Conservation (phyloP, 2,329 filamentous ascomycete species). For the Talaromyces funiculosus region DNA sequence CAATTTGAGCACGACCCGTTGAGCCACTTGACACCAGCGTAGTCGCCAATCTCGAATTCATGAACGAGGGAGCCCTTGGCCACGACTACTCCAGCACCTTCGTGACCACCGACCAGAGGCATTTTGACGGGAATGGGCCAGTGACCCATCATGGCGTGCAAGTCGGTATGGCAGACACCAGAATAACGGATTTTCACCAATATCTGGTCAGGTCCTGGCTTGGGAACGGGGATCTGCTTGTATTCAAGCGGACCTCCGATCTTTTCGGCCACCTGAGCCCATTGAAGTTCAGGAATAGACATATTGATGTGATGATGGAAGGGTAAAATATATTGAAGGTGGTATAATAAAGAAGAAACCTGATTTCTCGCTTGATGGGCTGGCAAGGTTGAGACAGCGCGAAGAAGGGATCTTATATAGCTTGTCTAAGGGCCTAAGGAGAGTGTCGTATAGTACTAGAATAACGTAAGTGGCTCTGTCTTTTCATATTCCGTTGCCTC, state of each 20-base stretch:
- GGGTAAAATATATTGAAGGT: background rate
- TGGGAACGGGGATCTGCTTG: conserved; percentile 65
- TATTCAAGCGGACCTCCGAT: conserved; percentile 55
- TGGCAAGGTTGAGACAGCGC: background rate
- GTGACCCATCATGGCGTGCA: conserved; percentile 77
- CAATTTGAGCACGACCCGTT: conserved; percentile 81
- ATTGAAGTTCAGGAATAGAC: conserved; percentile 73
- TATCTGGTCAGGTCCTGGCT: conserved; percentile 82
- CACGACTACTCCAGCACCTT: conserved; percentile 77
- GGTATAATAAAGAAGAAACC: background rate
- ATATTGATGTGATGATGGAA: conserved; percentile 12
- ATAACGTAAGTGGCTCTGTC: background rate
- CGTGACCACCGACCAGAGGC: conserved; percentile 76
- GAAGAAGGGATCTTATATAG: conserved; percentile 2
- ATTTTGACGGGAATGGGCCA: conserved; percentile 81
- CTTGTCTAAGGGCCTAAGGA: background rate
- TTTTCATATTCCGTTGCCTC: background rate
- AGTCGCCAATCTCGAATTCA: conserved; percentile 74
- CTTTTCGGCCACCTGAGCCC: conserved; percentile 84
- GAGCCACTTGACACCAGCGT: conserved; percentile 86
- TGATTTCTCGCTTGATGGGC: background rate
- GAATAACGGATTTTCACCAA: conserved; percentile 87
- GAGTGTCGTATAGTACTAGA: background rate
- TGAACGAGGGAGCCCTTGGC: conserved; percentile 69
- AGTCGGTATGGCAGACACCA: conserved; percentile 86